Base-by-base conservation (phyloP, 805 yeast genomes). In the Candida multigemmis region DNA sequence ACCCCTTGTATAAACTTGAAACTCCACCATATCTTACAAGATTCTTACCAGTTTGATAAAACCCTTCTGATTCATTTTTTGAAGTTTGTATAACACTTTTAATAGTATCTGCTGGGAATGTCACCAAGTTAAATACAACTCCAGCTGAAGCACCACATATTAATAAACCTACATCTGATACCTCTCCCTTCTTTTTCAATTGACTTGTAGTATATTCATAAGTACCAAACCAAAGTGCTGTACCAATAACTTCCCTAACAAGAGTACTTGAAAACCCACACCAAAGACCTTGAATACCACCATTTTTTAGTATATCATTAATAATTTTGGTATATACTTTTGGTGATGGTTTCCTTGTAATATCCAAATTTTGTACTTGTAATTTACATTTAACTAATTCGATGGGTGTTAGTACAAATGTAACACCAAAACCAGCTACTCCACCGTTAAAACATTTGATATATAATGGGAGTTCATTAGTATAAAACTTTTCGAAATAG, bases 211-310 rank as follows among this genome's bases (percentile, higher is more conserved):
- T 55, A 23, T 65, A 54, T 46, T 86, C 95, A 49, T 86, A 86
- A 11, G 91, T 72, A 0, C 94, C 89, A 56, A 87, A 87, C 96
- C 96, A 87, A 2, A 89, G 77, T 4, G 94, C 83, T 2, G 95
- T 82, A 6, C 96, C 96, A 16, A 86, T 78, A 20, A 83, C 68
- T 48, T 87, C 97, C 41, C 96, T 68, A 2, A 82, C 36, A 25
- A 84, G 54, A 0, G 97, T 87, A 12, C 91, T 77, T 1, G 75
- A 59, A 38, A 86, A 86, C 2, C 97, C 97, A 36, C 71, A 71
- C 94, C 95, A 87, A 34, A 87, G 62, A 1, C 95, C 96, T 7
- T 39, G 22, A 0, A 83, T 5, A 0, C 96, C 96, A 10, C 65
- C 60, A 3, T 60, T 51, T 11, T 40, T 37, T 12, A 71, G 41